Percentiles rank a stretch among this genome's conserved stretches.
Conservation (phyloP, 495 filamentous ascomycete species). For the Amorphotheca resinae region DNA sequence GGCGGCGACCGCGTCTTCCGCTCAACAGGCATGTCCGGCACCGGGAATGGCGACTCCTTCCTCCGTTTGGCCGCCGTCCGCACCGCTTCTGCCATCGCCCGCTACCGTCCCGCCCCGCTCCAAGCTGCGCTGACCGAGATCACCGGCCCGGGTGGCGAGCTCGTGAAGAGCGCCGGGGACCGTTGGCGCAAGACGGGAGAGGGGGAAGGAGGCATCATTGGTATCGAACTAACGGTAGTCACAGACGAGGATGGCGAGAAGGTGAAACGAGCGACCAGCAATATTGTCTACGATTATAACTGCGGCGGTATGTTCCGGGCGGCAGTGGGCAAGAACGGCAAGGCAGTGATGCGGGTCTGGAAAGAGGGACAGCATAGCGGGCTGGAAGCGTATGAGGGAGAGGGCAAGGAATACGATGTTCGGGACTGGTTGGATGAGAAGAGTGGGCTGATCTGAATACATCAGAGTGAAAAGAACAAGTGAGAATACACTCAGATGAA, state of each 20-base stretch:
- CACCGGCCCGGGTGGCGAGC: conserved; percentile 57
- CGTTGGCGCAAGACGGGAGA: conserved; percentile 69
- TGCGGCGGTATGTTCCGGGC: conserved; percentile 85
- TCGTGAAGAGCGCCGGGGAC: conserved; percentile 62
- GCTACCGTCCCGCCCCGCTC: conserved; percentile 38
- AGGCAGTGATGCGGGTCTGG: conserved; percentile 51
- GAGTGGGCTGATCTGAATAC: too few relatives aligned
- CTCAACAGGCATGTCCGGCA: conserved; percentile 67
- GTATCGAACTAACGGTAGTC: conserved; percentile 52
- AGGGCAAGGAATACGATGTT: conserved; percentile 18
- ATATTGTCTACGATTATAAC: conserved; percentile 56
- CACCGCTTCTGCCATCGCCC: conserved; percentile 58
- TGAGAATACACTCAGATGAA: too few relatives aligned
- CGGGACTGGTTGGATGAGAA: conserved; percentile 19
- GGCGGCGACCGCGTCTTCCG: conserved; percentile 24
- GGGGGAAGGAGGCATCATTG: conserved; percentile 79
- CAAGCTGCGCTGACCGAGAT: conserved; percentile 44
- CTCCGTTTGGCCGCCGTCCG: conserved; percentile 55
- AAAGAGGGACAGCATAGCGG: conserved; percentile 22
- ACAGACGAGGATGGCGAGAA: conserved; percentile 24
- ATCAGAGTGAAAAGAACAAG: too few relatives aligned
- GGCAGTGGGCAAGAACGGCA: conserved; percentile 55
- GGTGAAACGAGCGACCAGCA: conserved; percentile 6
- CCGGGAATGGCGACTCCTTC: conserved; percentile 86
- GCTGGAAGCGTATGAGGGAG: conserved; percentile 20